Conservation (phyloP, 306 rosid species). For the Corylus avellana region DNA sequence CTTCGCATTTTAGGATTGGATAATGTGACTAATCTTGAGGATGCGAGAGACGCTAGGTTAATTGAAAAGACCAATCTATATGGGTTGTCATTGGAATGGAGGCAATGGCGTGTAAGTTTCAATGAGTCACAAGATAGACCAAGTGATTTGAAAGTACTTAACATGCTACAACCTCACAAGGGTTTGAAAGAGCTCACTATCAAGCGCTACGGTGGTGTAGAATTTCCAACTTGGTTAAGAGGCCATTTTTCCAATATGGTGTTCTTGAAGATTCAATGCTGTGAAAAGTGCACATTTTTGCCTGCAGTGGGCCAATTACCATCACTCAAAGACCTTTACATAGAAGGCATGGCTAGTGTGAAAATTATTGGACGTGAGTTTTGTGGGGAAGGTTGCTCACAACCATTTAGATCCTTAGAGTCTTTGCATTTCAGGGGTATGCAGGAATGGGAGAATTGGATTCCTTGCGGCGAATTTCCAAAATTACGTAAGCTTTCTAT, state of each 20-base stretch:
- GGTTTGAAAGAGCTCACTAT: not conserved
- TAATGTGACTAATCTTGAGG: not conserved
- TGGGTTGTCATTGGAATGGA: not conserved
- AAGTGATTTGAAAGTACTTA: not conserved
- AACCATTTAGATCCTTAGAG: not conserved
- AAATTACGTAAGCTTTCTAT: not conserved
- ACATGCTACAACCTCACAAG: not conserved
- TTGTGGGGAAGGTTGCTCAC: not conserved
- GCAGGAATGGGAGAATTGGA: not conserved
- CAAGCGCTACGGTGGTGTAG: not conserved
- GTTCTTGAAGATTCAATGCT: not conserved
- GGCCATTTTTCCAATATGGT: slow-evolving; percentile 4
- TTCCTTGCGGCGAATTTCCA: not conserved
- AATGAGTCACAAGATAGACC: no score
- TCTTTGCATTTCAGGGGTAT: not conserved
- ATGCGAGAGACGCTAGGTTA: slow-evolving; percentile 1
- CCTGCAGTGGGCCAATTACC: not conserved
- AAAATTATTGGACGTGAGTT: not conserved
- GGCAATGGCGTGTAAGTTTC: not conserved
- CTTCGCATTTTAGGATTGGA: not conserved
- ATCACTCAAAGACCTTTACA: not conserved
- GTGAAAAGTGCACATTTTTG: not conserved
- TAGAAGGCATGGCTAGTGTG: not conserved
- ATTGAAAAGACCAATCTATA: not conserved
- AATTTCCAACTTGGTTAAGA: slow-evolving; percentile 6